phyloP scores from a whole-genome alignment of 345 rosid species.

The Passiflora organensis region DNA sequence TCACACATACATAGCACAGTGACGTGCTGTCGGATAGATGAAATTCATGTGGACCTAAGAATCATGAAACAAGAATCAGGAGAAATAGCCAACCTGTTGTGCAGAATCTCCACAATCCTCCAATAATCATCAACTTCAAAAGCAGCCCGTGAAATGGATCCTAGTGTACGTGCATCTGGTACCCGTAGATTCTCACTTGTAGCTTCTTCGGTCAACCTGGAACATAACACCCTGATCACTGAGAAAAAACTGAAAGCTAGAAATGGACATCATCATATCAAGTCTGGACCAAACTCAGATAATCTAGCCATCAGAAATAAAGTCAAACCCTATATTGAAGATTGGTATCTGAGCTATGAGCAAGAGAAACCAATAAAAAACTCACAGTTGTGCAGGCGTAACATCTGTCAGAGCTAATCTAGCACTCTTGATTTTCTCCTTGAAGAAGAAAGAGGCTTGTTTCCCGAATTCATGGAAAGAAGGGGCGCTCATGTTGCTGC shows the following conservation, averaged over 20 bases:
- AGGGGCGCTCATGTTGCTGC: constrained; percentile 44
- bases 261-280: too few species aligned
- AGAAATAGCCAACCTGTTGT: constrained; percentile 55
- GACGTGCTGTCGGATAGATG: too few species aligned
- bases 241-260: too few species aligned
- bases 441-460: constrained; percentile 89
- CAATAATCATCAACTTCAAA: constrained; percentile 85
- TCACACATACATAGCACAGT: too few species aligned
- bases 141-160: constrained; percentile 81
- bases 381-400: constrained; percentile 64
- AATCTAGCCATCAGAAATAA: neutral
- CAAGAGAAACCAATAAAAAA: neutral
- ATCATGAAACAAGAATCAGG: neutral
- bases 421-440: constrained; percentile 88
- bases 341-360: neutral
- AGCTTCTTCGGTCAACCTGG: constrained; percentile 82
- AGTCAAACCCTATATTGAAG: too few species aligned
- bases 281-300: neutral
- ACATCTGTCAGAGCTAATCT: constrained; percentile 87
- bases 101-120: constrained; percentile 70
- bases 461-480: constrained; percentile 71
- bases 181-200: constrained; percentile 56
- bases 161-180: constrained; percentile 57
- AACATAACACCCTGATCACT: too few species aligned
- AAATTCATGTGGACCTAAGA: too few species aligned